phyloP scores from a whole-genome alignment of 441 rosid genomes.

The Sinapis alba region DNA sequence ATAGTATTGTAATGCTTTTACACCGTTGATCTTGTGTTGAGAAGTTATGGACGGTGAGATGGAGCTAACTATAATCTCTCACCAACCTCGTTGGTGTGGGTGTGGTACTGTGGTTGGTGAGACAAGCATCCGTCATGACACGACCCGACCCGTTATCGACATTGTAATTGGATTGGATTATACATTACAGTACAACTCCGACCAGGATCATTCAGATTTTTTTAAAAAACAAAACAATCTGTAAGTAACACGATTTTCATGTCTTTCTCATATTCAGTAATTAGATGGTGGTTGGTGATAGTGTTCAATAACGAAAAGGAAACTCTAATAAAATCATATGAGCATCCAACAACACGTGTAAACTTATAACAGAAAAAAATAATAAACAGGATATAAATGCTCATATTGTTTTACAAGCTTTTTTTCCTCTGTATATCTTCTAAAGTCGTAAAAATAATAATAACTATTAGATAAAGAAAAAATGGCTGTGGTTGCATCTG shows the following conservation, averaged over 20 bases:
- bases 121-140: conserved; percentile 1
- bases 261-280: neutral
- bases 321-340: neutral
- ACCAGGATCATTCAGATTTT: neutral
- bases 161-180: neutral
- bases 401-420: too few species aligned
- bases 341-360: neutral
- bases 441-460: too few species aligned
- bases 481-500: too few species aligned
- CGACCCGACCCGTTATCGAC: neutral
- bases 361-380: too few species aligned
- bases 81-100: conserved; percentile 42
- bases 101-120: conserved; percentile 44
- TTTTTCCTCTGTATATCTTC: too few species aligned
- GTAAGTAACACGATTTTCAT: neutral
- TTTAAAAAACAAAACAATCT: neutral
- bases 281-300: conserved; percentile 6
- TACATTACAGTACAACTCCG: neutral
- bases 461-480: too few species aligned
- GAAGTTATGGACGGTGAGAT: conserved; percentile 12
- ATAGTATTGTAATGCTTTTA: neutral
- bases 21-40: conserved; percentile 11
- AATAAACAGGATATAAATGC: too few species aligned
- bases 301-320: neutral
- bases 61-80: neutral